Base-by-base conservation (phyloP, 2,329 filamentous ascomycete species). In the Trichophyton benhamiae region DNA sequence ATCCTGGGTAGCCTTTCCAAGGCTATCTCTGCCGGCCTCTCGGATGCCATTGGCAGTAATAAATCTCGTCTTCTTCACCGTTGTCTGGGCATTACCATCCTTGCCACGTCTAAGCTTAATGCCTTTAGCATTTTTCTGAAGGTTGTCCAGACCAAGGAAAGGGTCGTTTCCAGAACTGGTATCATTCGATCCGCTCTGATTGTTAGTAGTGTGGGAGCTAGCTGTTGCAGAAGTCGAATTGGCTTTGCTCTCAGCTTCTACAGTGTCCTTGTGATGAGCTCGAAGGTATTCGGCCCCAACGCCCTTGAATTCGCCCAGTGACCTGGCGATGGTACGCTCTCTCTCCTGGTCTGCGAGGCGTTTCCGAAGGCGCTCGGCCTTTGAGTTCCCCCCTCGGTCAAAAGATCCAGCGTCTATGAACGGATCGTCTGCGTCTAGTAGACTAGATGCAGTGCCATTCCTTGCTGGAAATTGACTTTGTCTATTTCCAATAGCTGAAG, bases 11-110 rank as follows among this genome's bases (percentile, higher is more conserved):
- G 66, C 66, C 3, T 73, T 77, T 8, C 85, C 84, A 1, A 91
- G 70, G 68, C 87, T 90, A 69, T 91, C 88, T 63, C 87, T 79
- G 0, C 88, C 88, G 3, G 88, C 87, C 72, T 89, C 87, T 60
- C 84, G 82, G 64, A 91, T 91, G 0, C 88, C 88, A 71, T 86
- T 88, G 48, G 85, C 84, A 27, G 88, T 89, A 46, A 91, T 81
- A 69, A 91, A 91, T n/a, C 87, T 79, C 59, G 87, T 91, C 79
- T 89, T 89, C 75, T 89, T 69, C 69, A 79, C 65, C 63, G 71
- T 72, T 63, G 53, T 57, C 8, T 53, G 33, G 11, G 3, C 20
- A 27, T 15, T 36, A 15, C 15, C 22, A 13, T 25, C 30, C 65
- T 68, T 71, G 1, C 72, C 69, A 3, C 75, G 75, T 17, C 74